phyloP scores from a whole-genome alignment of 768 basidiomycete species.

The Psilocybe subaeruginosa region DNA sequence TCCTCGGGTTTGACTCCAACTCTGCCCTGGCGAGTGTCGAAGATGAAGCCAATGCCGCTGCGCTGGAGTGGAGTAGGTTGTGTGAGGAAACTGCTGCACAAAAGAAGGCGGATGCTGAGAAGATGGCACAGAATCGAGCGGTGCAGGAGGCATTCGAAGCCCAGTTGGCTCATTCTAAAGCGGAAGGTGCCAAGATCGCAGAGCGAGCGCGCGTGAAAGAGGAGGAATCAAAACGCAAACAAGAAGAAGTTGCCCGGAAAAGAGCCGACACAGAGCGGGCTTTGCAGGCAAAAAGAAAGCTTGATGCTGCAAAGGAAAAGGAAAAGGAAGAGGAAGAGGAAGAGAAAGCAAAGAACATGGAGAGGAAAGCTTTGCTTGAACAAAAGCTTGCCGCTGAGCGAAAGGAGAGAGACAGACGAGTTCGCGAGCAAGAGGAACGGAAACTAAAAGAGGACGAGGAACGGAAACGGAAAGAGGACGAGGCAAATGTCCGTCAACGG shows the following conservation, averaged over 20 bases:
- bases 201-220: background rate
- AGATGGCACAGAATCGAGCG: constrained; percentile 14
- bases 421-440: constrained; percentile 15
- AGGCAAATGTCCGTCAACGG: background rate
- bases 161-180: constrained; percentile 1
- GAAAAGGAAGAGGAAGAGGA: background rate
- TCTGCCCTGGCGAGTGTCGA: background rate
- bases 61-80: background rate
- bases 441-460: constrained; percentile 7
- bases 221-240: constrained; percentile 6
- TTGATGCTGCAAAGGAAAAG: background rate
- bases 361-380: background rate
- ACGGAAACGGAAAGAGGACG: background rate
- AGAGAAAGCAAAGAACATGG: too few species aligned
- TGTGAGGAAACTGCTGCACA: constrained; percentile 10
- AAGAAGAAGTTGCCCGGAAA: background rate
- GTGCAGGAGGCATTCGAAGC: constrained; percentile 11
- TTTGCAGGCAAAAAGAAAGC: background rate
- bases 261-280: background rate
- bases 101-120: constrained; percentile 13
- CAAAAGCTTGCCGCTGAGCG: constrained; percentile 7
- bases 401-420: constrained; percentile 16
- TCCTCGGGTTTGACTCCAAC: background rate
- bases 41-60: constrained; percentile 7
- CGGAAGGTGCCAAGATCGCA: background rate